Conservation (phyloP, 345 rosid species). For the Tarenaya hassleriana region DNA sequence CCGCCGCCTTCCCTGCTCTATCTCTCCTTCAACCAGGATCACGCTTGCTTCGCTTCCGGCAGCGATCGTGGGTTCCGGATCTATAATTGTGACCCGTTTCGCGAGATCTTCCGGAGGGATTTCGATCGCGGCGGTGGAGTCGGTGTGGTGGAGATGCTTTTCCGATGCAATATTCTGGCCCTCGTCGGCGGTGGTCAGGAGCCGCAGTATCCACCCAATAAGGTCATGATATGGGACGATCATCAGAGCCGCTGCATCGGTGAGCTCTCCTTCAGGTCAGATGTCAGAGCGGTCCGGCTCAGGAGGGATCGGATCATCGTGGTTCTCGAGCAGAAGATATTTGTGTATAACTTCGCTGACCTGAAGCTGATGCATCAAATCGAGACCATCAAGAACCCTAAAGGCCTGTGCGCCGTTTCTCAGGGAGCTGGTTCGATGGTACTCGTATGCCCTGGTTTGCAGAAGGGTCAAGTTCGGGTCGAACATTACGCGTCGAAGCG, state of each 20-base stretch:
- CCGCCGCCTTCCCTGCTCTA: slow-evolving; percentile 42
- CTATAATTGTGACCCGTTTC: slow-evolving; percentile 72
- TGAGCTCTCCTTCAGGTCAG: slow-evolving; percentile 84
- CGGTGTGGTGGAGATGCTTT: slow-evolving; percentile 67
- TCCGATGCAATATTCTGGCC: slow-evolving; percentile 67
- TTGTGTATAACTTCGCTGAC: slow-evolving; percentile 72
- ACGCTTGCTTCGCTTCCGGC: slow-evolving; percentile 63
- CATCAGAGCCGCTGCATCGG: slow-evolving; percentile 80
- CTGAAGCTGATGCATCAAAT: slow-evolving; percentile 83
- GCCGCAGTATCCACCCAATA: slow-evolving; percentile 57
- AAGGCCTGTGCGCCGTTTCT: slow-evolving; percentile 87
- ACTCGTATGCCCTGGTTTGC: slow-evolving; percentile 79
- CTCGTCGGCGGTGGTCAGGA: slow-evolving; percentile 67
- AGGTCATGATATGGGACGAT: slow-evolving; percentile 87
- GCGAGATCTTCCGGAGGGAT: slow-evolving; percentile 77
- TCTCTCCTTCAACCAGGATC: slow-evolving; percentile 66
- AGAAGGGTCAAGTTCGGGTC: slow-evolving; percentile 83
- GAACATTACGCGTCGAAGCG: slow-evolving; percentile 85
- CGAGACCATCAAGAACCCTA: slow-evolving; percentile 81
- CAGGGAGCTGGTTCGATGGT: slow-evolving; percentile 70
- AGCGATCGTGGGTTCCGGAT: slow-evolving; percentile 67
- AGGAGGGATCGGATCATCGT: slow-evolving; percentile 59
- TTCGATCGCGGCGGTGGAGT: slow-evolving; percentile 61
- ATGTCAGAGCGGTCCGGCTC: slow-evolving; percentile 65
- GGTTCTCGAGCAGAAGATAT: slow-evolving; percentile 61